phyloP scores from a whole-genome alignment of 2,329 filamentous ascomycete genomes.

The Geosmithia flava region DNA sequence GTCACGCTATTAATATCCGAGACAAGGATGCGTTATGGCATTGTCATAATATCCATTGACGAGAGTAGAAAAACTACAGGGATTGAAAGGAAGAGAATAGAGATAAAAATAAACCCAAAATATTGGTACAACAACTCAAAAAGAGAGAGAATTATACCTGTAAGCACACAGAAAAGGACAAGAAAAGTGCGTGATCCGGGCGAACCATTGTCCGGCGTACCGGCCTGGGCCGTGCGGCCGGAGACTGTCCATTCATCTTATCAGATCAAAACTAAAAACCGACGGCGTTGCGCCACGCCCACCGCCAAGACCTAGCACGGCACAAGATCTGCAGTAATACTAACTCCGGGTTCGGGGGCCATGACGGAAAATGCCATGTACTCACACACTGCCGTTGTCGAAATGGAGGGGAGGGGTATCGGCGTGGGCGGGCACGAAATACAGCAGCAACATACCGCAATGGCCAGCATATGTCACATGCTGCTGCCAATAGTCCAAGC shows the following conservation, averaged over 20 bases:
- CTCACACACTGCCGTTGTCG: background rate
- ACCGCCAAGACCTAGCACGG: background rate
- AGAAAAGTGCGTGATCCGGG: background rate
- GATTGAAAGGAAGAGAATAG: background rate
- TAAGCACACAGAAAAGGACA: background rate
- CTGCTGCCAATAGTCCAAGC: too few relatives aligned
- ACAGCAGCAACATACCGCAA: too few relatives aligned
- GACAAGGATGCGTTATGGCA: background rate
- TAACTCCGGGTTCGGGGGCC: background rate
- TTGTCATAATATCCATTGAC: background rate
- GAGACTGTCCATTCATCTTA: constrained; percentile 1
- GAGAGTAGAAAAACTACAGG: background rate
- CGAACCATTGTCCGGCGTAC: background rate
- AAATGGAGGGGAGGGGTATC: too few relatives aligned
- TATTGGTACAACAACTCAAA: background rate
- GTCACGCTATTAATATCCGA: background rate
- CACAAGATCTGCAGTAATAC: background rate
- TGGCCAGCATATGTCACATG: too few relatives aligned
- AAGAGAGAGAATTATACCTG: too few relatives aligned
- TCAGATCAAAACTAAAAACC: constrained; percentile 2
- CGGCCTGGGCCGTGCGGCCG: background rate
- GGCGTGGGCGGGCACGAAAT: too few relatives aligned
- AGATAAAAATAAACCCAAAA: background rate
- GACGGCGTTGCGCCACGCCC: background rate
- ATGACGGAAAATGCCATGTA: background rate